phyloP scores from a whole-genome alignment of 1,284 basidiomycete species.

The Ceratobasidium sp. region DNA sequence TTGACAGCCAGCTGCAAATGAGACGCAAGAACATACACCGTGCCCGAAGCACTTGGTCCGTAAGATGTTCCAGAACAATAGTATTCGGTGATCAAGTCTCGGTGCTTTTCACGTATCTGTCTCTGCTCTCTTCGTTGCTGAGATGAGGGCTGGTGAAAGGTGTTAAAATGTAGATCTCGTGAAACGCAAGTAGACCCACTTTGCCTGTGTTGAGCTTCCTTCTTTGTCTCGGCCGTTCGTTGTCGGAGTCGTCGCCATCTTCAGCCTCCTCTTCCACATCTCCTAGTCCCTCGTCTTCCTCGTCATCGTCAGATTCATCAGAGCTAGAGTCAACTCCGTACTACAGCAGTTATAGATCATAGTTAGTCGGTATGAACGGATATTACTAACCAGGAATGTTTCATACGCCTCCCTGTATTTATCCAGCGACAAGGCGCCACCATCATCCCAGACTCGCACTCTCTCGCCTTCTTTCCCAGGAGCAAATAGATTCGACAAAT shows the following conservation, averaged over 20 bases:
- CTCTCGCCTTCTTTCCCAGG: constrained; percentile 76
- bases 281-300: constrained; percentile 63
- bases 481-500: constrained; percentile 90
- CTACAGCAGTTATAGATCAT: constrained; percentile 58
- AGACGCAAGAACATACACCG: constrained; percentile 92
- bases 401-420: constrained; percentile 83
- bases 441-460: constrained; percentile 92
- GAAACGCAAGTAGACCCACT: neutral
- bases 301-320: constrained; percentile 65
- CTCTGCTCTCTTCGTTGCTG: constrained; percentile 76
- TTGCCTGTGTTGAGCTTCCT: constrained; percentile 48
- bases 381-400: constrained; percentile 74
- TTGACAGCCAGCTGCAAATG: constrained; percentile 92
- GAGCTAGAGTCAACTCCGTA: constrained; percentile 81
- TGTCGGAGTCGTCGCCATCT: constrained; percentile 58
- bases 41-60: constrained; percentile 91
- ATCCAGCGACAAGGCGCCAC: constrained; percentile 74
- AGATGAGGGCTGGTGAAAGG: constrained; percentile 51
- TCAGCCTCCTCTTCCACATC: constrained; percentile 61
- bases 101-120: constrained; percentile 67
- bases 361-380: constrained; percentile 1
- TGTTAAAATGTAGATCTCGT: constrained; percentile 13
- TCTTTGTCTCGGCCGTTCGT: constrained; percentile 51
- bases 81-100: constrained; percentile 80
- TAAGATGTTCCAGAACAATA: constrained; percentile 89